Conservation (phyloP, 768 basidiomycete species). For the Dictyophora rubrovolvata region DNA sequence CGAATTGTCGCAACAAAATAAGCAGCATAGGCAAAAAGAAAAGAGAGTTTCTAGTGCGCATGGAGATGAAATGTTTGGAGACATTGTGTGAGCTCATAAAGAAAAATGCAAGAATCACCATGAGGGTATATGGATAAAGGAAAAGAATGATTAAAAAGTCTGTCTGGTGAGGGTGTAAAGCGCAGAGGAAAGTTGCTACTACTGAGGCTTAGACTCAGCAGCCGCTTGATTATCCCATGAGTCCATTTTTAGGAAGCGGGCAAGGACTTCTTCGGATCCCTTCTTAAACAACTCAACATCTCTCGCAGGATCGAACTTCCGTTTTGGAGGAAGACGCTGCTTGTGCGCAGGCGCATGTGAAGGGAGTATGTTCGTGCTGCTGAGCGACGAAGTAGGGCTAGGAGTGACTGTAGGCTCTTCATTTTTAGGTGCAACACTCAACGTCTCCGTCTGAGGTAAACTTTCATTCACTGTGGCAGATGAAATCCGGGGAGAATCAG, state of each 20-base stretch:
- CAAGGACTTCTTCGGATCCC: constrained; percentile 79
- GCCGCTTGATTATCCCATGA: constrained; percentile 38
- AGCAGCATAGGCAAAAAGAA: not conserved
- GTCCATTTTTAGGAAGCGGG: constrained; percentile 72
- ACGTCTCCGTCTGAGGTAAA: not conserved
- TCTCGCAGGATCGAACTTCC: constrained; percentile 81
- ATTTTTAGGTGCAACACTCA: constrained; percentile 3
- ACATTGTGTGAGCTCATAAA: not conserved
- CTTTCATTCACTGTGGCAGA: constrained; percentile 1
- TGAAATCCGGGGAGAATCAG: constrained; percentile 9
- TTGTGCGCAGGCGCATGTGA: constrained; percentile 9
- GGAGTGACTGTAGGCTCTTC: constrained; percentile 24
- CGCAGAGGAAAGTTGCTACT: not conserved
- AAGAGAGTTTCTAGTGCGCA: not conserved
- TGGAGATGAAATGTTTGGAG: not conserved
- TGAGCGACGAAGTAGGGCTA: constrained; percentile 10
- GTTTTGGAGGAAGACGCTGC: constrained; percentile 28
- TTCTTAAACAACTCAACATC: constrained; percentile 80
- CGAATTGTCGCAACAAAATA: not conserved
- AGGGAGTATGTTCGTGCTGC: not conserved
- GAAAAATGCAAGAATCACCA: not conserved
- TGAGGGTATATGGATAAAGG: not conserved
- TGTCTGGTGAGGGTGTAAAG: not conserved
- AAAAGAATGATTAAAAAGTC: not conserved
- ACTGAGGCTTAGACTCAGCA: not conserved